A percentile compares a stretch with the other conserved stretches of the same genome.
Evolutionary conservation across 345 rosid species (phyloP).

Genomic region (Gossypium stocksii): DNA sequence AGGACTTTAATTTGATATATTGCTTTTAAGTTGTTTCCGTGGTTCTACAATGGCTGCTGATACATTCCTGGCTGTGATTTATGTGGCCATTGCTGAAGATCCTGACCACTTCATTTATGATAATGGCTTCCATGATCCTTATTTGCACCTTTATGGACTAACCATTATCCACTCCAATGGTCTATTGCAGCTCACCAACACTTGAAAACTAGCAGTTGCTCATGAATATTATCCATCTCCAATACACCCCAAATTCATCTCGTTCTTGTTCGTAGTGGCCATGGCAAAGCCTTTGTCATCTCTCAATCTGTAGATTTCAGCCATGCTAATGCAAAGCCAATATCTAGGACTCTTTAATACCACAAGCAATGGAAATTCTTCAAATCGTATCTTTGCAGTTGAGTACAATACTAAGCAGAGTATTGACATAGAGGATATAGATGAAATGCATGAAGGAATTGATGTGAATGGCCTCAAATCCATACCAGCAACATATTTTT

Average conservation of each 20-base stretch:
- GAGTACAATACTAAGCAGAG: constrained; percentile 50
- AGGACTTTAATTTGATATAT: no score
- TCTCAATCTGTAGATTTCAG: constrained; percentile 29
- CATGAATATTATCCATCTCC: constrained; percentile 43
- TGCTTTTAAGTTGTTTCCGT: no score
- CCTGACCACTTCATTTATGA: constrained; percentile 31
- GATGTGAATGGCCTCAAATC: constrained; percentile 34
- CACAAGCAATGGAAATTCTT: constrained; percentile 27
- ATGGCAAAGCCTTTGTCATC: constrained; percentile 43
- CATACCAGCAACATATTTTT: constrained; percentile 33
- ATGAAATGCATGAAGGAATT: constrained; percentile 47
- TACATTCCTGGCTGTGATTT: background rate
- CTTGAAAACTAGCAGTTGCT: constrained; percentile 28
- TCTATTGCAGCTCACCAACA: constrained; percentile 52
- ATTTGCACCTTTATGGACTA: constrained; percentile 31
- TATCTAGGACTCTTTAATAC: constrained; percentile 49
- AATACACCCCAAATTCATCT: constrained; percentile 11
- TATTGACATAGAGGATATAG: constrained; percentile 31
- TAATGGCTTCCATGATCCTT: constrained; percentile 38
- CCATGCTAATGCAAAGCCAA: constrained; percentile 1
- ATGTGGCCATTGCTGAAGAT: constrained; percentile 20
- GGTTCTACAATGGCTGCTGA: constrained; percentile 26
- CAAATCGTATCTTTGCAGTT: constrained; percentile 46
- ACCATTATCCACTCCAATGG: constrained; percentile 41
- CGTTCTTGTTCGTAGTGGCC: constrained; percentile 29